phyloP scores from a whole-genome alignment of 2,329 filamentous ascomycete species.

The Fusarium nodosum region DNA sequence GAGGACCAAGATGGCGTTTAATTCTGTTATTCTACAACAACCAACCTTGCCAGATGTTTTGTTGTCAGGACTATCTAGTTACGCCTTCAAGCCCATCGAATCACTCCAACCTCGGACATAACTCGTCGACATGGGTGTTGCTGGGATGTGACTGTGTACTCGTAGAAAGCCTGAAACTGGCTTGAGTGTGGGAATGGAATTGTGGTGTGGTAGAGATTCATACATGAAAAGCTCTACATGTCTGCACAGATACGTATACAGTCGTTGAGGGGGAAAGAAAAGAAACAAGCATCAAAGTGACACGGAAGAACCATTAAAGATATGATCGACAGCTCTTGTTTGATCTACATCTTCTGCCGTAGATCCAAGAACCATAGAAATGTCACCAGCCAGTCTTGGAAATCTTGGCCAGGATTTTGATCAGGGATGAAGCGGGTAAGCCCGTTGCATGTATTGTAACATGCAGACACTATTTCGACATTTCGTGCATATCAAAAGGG shows the following conservation, averaged over 20 bases:
- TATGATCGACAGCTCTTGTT: slow-evolving; percentile 34
- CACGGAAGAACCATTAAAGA: slow-evolving; percentile 9
- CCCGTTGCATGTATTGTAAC: slow-evolving; percentile 18
- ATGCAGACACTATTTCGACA: slow-evolving; percentile 7
- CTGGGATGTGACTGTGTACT: neutral
- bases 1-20: slow-evolving; percentile 24
- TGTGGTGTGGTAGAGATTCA: neutral
- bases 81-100: slow-evolving; percentile 3
- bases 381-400: neutral
- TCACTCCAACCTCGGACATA: neutral
- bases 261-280: neutral
- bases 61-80: neutral
- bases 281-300: slow-evolving; percentile 5
- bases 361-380: slow-evolving; percentile 19
- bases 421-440: slow-evolving; percentile 34
- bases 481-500: slow-evolving; percentile 31
- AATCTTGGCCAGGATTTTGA: slow-evolving; percentile 6
- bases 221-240: neutral
- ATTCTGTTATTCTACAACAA: slow-evolving; percentile 13
- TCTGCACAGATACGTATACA: slow-evolving; percentile 16
- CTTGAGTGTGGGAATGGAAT: neutral
- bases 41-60: neutral
- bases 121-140: slow-evolving; percentile 4
- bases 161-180: slow-evolving; percentile 1
- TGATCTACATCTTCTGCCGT: slow-evolving; percentile 14